These are phyloP conservation scores for Aspergillus sp. DNA, from an alignment of 2,329 filamentous ascomycete genomes.

Conservation along the genomic window DNA sequence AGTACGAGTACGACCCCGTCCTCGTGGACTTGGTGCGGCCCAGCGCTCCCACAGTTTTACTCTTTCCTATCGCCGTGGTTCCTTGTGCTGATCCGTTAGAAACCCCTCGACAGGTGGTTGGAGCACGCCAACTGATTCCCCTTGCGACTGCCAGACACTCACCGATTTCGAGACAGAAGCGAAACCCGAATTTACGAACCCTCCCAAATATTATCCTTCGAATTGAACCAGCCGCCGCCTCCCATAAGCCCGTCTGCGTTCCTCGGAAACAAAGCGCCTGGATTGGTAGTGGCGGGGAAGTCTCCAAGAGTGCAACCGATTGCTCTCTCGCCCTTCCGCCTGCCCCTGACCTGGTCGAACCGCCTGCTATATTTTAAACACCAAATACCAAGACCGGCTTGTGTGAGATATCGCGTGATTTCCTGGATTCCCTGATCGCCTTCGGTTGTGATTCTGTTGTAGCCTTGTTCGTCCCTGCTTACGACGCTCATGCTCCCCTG, in stretches of 20 bases:
- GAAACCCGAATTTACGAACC: neutral
- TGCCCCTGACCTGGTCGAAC: constrained; percentile 13
- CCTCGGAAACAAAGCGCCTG: constrained; percentile 9
- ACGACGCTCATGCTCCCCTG: constrained; percentile 16
- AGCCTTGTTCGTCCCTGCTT: constrained; percentile 6
- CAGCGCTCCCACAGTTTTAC: neutral
- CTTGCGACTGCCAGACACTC: neutral
- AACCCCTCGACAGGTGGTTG: neutral
- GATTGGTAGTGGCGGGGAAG: constrained; percentile 14
- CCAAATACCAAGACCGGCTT: neutral
- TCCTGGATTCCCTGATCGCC: neutral
- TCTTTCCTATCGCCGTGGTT: neutral
- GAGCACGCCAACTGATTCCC: neutral
- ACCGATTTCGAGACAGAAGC: neutral
- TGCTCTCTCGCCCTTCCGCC: constrained; percentile 6
- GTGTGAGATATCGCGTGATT: neutral
- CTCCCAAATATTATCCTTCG: neutral
- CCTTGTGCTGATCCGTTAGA: neutral
- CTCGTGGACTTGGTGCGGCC: neutral
- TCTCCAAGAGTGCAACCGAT: constrained; percentile 1
- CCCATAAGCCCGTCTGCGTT: constrained; percentile 1
- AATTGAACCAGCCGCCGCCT: neutral
- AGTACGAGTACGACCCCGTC: neutral
- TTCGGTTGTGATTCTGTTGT: neutral
- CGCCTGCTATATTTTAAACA: constrained; percentile 1